Base-by-base conservation (phyloP, 2,329 filamentous ascomycete species). In the Aspergillus persii region DNA sequence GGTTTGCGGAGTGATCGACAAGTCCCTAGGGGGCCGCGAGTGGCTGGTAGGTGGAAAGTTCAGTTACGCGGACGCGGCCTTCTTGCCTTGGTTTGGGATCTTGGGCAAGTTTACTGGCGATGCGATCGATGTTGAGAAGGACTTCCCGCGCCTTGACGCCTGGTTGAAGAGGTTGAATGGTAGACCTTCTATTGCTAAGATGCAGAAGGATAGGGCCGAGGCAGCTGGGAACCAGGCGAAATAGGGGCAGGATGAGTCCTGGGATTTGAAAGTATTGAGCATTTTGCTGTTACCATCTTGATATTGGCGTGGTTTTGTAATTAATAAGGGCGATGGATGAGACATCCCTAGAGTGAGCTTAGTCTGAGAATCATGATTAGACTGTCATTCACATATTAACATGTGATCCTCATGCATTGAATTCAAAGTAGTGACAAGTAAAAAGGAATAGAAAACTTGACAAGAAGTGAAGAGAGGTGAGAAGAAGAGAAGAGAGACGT, bases 1-100 rank as follows among this genome's bases (percentile, higher is more conserved):
- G 49, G 73, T 83, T 12, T 68, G 74, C 5, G 72, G 72, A 15
- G 80, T 83, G 4, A 67, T 84, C 11, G 76, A 83, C 41, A 59
- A 61, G 3, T 69, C 71, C 31, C 67, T 81, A 12, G 63, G 70
- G 56, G 68, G 68, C 57, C 71, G 68, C 11, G 61, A 73, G 31
- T 81, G 73, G 59, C 68, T 82, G 12, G 76, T 80, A 0, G 79
- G 79, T 18, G 73, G 76, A 47, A 80, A 77, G 60, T 68, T 67
- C 58, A 77, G 74, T 4, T 80, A 76, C 67, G 78, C 70, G 4
- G 79, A 81, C 61, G 64, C 78, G 9, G 61, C 71, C 8, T 81
- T 79, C 60, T 62, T 76, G 52, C 66, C 74, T 5, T 81, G 77
- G 77, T 70, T 69, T 27, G 54, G 29, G 15, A 49, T 59, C 3